These are phyloP conservation scores for Salisapilia sapeloensis DNA, from an alignment of 352 stramenopile genomes.

Conservation along the genomic window DNA sequence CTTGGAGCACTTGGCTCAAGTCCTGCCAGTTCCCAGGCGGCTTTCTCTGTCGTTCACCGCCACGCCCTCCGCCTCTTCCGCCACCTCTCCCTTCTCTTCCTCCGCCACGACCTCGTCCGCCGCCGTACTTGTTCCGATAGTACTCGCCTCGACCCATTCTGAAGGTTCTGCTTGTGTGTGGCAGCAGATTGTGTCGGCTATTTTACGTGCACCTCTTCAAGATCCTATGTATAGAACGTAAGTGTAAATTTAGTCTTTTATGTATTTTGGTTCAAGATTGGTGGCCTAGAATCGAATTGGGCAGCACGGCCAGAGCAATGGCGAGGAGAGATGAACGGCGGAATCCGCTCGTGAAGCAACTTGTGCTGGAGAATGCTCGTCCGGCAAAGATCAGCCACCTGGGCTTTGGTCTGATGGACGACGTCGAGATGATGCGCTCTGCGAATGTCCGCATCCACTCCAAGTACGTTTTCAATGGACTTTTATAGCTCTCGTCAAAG, in stretches of 20 bases:
- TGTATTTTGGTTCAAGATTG: too few relatives aligned
- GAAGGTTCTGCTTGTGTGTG: too few relatives aligned
- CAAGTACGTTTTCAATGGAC: conserved; percentile 16
- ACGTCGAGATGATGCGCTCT: conserved; percentile 92
- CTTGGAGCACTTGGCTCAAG: conserved; percentile 21
- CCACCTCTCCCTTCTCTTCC: conserved; percentile 4
- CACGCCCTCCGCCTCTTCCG: conserved; percentile 5
- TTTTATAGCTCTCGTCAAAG: background rate
- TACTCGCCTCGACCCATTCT: conserved; percentile 79
- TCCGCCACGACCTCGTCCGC: conserved; percentile 16
- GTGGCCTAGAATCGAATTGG: too few relatives aligned
- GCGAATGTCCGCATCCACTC: conserved; percentile 89
- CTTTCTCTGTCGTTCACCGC: conserved; percentile 2
- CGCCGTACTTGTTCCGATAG: conserved; percentile 82
- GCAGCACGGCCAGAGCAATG: conserved; percentile 3
- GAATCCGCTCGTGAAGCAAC: conserved; percentile 80
- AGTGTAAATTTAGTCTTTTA: too few relatives aligned
- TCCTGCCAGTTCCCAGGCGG: conserved; percentile 20
- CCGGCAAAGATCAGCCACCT: conserved; percentile 93
- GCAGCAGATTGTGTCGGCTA: too few relatives aligned
- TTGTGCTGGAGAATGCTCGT: conserved; percentile 78
- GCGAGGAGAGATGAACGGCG: conserved; percentile 31
- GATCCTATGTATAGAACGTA: too few relatives aligned
- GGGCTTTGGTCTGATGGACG: conserved; percentile 94
- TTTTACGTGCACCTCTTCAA: too few relatives aligned